A percentile compares a stretch with the other conserved stretches of the same genome.
Conservation (phyloP, 441 rosid species). For the Capsella rubella region DNA sequence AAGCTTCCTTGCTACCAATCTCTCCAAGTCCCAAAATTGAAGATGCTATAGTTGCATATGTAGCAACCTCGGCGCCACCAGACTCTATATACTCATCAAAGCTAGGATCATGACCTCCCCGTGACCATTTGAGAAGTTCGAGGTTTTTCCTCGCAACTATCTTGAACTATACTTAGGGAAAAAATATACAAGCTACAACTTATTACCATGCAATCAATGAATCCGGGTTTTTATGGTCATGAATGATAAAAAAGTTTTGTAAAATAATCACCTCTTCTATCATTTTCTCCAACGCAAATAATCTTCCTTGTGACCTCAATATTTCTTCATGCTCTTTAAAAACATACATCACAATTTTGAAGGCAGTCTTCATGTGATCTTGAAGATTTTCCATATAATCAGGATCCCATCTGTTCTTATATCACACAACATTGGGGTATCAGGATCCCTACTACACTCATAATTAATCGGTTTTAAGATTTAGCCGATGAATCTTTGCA, state of each 20-base stretch:
- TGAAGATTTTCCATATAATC: constrained; percentile 25
- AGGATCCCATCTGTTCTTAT: constrained; percentile 24
- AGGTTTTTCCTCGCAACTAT: constrained; percentile 20
- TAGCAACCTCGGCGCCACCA: constrained; percentile 30
- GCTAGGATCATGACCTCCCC: not conserved
- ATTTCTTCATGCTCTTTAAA: constrained; percentile 28
- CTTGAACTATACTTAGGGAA: constrained; percentile 7
- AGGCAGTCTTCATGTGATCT: constrained; percentile 27
- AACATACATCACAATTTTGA: constrained; percentile 24
- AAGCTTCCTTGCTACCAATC: not conserved
- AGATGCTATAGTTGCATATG: constrained; percentile 11
- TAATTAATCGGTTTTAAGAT: not conserved
- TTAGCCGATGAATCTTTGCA: not conserved
- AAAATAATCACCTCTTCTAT: constrained; percentile 29
- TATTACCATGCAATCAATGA: not conserved
- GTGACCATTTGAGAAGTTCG: constrained; percentile 23
- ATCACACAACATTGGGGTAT: not conserved
- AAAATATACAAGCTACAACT: not conserved
- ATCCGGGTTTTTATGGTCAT: not conserved
- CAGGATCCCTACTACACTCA: too few species aligned
- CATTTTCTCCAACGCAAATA: constrained; percentile 17
- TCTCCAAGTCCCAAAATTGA: constrained; percentile 27
- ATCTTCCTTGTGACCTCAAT: constrained; percentile 24
- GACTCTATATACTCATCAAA: constrained; percentile 21
- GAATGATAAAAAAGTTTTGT: not conserved